Conservation (phyloP, 148 eudicot species). For the Persicaria maculosa region DNA sequence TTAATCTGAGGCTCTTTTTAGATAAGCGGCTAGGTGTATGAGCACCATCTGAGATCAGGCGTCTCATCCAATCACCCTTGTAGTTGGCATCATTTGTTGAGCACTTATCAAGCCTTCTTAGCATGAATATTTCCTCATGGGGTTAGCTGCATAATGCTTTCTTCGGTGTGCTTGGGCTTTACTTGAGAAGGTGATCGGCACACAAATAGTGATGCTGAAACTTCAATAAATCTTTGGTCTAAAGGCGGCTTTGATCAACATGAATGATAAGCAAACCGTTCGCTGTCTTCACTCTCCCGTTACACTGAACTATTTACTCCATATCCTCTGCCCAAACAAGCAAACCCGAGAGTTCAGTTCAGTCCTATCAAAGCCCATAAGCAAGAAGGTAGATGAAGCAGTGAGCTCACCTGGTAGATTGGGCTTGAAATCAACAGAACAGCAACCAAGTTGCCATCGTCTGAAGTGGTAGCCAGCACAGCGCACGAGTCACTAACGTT, state of each 20-base stretch:
- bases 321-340: conserved; percentile 57
- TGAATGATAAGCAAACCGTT: no score
- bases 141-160: conserved; percentile 29
- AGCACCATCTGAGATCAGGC: conserved; percentile 77
- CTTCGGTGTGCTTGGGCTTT: conserved; percentile 26
- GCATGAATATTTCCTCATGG: conserved; percentile 63
- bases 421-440: conserved; percentile 82
- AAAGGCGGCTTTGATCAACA: conserved; percentile 47
- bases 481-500: conserved; percentile 96
- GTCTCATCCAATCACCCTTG: conserved; percentile 91
- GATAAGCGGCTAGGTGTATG: conserved; percentile 34
- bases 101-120: conserved; percentile 45
- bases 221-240: conserved; percentile 47
- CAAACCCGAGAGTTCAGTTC: not conserved
- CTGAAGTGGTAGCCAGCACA: conserved; percentile 71
- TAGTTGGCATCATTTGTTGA: conserved; percentile 37
- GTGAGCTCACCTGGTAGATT: conserved; percentile 73
- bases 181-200: conserved; percentile 40
- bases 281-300: conserved; percentile 86
- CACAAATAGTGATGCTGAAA: conserved; percentile 40
- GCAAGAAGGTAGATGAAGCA: conserved; percentile 2
- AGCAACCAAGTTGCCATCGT: conserved; percentile 56
- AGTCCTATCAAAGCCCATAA: no score
- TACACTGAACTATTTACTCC: conserved; percentile 67
- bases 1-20: conserved; percentile 60